Base-by-base conservation (phyloP, 2,329 filamentous ascomycete species). In the Thielaviopsis euricoi region DNA sequence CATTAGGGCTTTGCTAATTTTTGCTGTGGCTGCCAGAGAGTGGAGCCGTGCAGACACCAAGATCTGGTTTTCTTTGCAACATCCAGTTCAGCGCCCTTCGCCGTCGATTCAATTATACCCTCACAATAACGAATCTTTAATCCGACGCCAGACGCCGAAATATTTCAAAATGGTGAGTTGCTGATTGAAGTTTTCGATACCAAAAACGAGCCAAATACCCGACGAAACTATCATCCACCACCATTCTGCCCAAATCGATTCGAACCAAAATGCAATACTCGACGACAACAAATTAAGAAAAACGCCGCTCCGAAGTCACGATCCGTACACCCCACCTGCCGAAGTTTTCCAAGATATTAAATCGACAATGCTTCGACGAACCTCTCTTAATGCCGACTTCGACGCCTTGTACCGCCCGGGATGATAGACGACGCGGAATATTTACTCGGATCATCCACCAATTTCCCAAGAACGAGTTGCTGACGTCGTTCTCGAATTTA, bases 401-500 rank as follows among this genome's bases (percentile, higher is more conserved):
- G 22, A 17, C 19, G 37, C 12, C 25, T 33, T 19, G 9, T 17
- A 21, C 10, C 21, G 19, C 19, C 15, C 6, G n/a, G 17, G 49
- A 53, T 50, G 37, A 59, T 56, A 43, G 23, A 48, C 40, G 37
- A 43, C 7, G 13, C 37, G 26, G 9, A 46, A 56, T 29, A 33
- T n/a, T 17, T 53, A 12, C 25, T 56, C 3, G 43, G 53, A 26
- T 33, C 46, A 21, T 9, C 51, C 48, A 37, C 48, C 46, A 43
- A 43, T 17, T 43, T 15, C 37, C 17, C n/a, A 40, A 56, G 23
- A 46, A 59, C 48, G 58, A 60, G 55, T 46, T 60, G 51, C 58
- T 60, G 58, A 60, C 55, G 52, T 40, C 49, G 46, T 56, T 22
- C 46, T 26, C 29, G 55, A 59, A 46, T 67, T 59, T 65, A 74